Percentiles rank a stretch among this genome's conserved stretches.
Evolutionary conservation across 2,329 filamentous ascomycete genomes (phyloP).

Genomic region (Lecanicillium sp.): DNA sequence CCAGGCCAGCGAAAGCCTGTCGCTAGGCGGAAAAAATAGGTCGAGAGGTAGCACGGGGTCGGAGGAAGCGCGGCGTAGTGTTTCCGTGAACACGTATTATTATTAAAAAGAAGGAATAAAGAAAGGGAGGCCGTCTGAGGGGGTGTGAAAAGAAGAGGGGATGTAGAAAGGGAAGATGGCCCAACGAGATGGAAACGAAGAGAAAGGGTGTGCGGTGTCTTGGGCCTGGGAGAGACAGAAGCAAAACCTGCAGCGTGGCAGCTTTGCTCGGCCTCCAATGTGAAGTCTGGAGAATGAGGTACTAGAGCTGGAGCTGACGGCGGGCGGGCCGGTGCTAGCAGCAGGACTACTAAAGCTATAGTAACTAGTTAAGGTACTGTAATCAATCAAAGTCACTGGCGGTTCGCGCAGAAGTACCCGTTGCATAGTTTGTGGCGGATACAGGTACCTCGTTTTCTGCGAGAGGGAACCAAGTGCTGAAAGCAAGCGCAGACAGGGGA

Average conservation of each 20-base stretch:
- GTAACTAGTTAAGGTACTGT: not conserved
- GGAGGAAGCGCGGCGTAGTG: not conserved
- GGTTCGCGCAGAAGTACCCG: too few relatives aligned
- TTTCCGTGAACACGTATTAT: not conserved
- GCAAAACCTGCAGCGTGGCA: constrained; percentile 10
- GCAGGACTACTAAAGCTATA: not conserved
- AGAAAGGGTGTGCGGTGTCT: constrained; percentile 4
- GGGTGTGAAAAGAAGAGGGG: not conserved
- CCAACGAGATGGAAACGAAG: constrained; percentile 4
- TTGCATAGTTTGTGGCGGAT: not conserved
- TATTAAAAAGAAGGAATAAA: constrained; percentile 2
- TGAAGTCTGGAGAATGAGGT: too few relatives aligned
- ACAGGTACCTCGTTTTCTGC: not conserved
- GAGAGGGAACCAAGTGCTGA: constrained; percentile 3
- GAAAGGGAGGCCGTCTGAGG: not conserved
- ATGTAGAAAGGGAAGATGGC: constrained; percentile 1
- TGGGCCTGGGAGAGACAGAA: not conserved
- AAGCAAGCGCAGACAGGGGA: too few relatives aligned
- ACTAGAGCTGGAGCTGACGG: constrained; percentile 8
- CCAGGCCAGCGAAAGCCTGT: not conserved
- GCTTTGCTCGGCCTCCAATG: too few relatives aligned
- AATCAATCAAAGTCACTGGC: too few relatives aligned
- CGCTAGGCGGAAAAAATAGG: constrained; percentile 5
- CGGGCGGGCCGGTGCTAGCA: not conserved
- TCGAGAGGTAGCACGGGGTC: not conserved